Evolutionary conservation across 305 asterid genomes (phyloP).

Genomic region (Fraxinus latifolia): DNA sequence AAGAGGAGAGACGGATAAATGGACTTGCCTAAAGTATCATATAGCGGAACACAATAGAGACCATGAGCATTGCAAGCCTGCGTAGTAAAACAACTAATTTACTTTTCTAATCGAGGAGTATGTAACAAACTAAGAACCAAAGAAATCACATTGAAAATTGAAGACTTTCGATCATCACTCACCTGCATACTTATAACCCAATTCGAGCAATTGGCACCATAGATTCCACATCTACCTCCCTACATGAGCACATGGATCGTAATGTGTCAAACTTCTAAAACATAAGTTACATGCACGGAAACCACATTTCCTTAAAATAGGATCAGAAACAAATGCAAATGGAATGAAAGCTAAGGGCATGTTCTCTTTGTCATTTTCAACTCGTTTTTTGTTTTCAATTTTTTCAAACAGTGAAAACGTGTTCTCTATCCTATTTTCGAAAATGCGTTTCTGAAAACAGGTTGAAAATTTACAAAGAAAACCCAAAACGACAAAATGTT

Average conservation of each 20-base stretch:
- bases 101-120: background rate
- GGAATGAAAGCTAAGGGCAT: background rate
- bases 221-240: constrained; percentile 80
- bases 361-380: too few relatives aligned
- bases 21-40: constrained; percentile 71
- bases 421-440: too few relatives aligned
- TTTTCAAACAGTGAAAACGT: too few relatives aligned
- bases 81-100: background rate
- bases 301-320: background rate
- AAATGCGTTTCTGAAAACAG: too few relatives aligned
- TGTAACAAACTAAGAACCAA: background rate
- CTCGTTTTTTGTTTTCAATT: too few relatives aligned
- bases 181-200: constrained; percentile 91
- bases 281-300: background rate
- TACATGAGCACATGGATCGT: constrained; percentile 16
- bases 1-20: background rate
- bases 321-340: background rate
- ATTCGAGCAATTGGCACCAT: constrained; percentile 72
- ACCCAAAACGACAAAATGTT: too few relatives aligned
- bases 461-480: too few relatives aligned
- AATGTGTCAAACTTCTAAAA: background rate
- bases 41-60: constrained; percentile 68
- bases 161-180: background rate
- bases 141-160: background rate
- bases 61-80: constrained; percentile 92